Percentiles rank a stretch among this genome's conserved stretches.
Evolutionary conservation across 2,329 filamentous ascomycete species (phyloP).

Genomic region (Eutypella sp.): DNA sequence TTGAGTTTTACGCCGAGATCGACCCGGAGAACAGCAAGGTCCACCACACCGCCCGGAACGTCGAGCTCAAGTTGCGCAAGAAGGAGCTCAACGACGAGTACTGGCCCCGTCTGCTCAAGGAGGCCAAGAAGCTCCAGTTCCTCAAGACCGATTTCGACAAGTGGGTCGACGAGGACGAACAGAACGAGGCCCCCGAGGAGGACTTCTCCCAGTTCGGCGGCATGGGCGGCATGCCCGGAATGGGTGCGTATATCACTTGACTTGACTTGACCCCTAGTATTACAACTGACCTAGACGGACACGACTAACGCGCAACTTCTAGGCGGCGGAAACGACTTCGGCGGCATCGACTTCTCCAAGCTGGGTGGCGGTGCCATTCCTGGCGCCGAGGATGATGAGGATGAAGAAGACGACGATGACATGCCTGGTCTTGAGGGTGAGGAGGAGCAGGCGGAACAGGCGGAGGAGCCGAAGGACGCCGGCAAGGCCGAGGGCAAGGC

Average conservation of each 20-base stretch:
- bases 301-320: conserved; percentile 14
- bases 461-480: conserved; percentile 16
- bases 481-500: conserved; percentile 27
- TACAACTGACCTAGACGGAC: background rate
- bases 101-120: conserved; percentile 95
- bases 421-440: conserved; percentile 76
- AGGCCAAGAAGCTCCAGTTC: conserved; percentile 84
- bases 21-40: conserved; percentile 78
- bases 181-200: conserved; percentile 82
- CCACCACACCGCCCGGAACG: conserved; percentile 81
- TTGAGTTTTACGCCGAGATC: conserved; percentile 89
- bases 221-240: conserved; percentile 46
- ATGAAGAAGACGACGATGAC: conserved; percentile 64
- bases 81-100: conserved; percentile 92
- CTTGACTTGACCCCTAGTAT: background rate
- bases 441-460: conserved; percentile 36
- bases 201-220: conserved; percentile 66
- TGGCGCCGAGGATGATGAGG: conserved; percentile 44
- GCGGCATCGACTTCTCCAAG: conserved; percentile 92
- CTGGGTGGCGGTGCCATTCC: conserved; percentile 58
- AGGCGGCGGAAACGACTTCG: conserved; percentile 60
- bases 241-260: conserved; percentile 34
- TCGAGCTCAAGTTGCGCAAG: conserved; percentile 91
- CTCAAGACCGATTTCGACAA: conserved; percentile 99
- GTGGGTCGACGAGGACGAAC: conserved; percentile 99